Base-by-base conservation (phyloP, 1,284 basidiomycete species). In the Boletus smithii region DNA sequence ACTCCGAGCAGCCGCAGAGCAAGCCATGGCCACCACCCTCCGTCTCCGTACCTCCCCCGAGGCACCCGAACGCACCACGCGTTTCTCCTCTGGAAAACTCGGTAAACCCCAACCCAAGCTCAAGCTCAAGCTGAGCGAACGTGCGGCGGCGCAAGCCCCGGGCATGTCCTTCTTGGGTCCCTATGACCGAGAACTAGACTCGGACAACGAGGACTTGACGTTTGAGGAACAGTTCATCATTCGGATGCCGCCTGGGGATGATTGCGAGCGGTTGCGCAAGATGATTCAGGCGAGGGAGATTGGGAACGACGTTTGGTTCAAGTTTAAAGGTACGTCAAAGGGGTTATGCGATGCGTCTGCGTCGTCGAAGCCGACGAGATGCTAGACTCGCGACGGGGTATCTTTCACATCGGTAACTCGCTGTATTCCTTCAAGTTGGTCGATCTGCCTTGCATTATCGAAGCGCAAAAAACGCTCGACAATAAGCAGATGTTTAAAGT, bases 161-260 rank as follows among this genome's bases (percentile, higher is more conserved):
- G 85, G 84, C 43, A 85, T 81, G 76, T 88, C 84, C 37, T 93
- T 92, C 66, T 68, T 95, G 42, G 92, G 91, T 18, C 76, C 86
- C 17, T 95, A 91, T 65, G 94, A 98, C 69, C 76, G 95, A 34
- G 97, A 98, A 65, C 74, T 99, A 46, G 95, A 99, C 67, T 94
- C 91, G 51, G 88, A 89, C 56, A 91, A 95, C 52, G 92, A 97
- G 53, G 95, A 98, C 42, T 69, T 99, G 49, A 85, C 85, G 4
- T 98, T 99, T 61, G 97, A 99, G 69, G 97, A 99, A 70, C 95
- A 99, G 63, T 97, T 99, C 65, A 86, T 99, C 48, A 73, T 99
- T 26, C 73, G 95, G 33, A 84, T 99, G 75, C 93, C 93, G 0
- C 82, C 85, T 4, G 90, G 89, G 0, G 86, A 89, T 48, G 88